Percentiles rank a stretch among this genome's conserved stretches.
These are phyloP conservation scores for Phanerochaete carnosa DNA, from an alignment of 768 basidiomycete genomes.

Conservation along the genomic window DNA sequence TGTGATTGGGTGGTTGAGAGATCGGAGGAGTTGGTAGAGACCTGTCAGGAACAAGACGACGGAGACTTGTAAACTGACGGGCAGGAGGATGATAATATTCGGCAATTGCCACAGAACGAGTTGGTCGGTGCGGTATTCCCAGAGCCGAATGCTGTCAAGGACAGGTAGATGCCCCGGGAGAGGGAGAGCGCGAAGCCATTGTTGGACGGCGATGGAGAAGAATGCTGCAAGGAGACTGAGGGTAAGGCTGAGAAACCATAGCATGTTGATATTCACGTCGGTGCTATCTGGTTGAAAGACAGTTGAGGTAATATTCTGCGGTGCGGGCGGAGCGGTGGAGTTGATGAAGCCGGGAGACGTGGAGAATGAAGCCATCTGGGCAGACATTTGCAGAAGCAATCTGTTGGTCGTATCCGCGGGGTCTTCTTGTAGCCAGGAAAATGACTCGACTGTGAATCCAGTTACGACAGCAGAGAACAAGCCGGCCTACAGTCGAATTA, in stretches of 20 bases:
- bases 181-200: conserved; percentile 21
- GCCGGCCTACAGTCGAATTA: conserved; percentile 4
- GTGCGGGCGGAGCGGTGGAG: conserved; percentile 4
- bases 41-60: conserved; percentile 11
- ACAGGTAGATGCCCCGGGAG: background rate
- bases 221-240: conserved; percentile 22
- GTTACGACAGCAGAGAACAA: conserved; percentile 15
- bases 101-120: conserved; percentile 5
- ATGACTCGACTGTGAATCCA: conserved; percentile 10
- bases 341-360: conserved; percentile 4
- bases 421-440: conserved; percentile 8
- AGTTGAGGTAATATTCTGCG: background rate
- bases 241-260: conserved; percentile 24
- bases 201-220: conserved; percentile 25
- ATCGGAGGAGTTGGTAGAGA: conserved; percentile 4
- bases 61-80: conserved; percentile 10
- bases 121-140: background rate
- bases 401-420: background rate
- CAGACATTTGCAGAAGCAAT: conserved; percentile 12
- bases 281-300: background rate
- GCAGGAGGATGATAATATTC: conserved; percentile 6
- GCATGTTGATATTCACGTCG: conserved; percentile 18
- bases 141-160: background rate
- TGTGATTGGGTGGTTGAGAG: background rate
- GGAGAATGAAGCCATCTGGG: conserved; percentile 7